These are phyloP conservation scores for Volutella citrinella DNA, from an alignment of 2,329 filamentous ascomycete species.

Conservation along the genomic window DNA sequence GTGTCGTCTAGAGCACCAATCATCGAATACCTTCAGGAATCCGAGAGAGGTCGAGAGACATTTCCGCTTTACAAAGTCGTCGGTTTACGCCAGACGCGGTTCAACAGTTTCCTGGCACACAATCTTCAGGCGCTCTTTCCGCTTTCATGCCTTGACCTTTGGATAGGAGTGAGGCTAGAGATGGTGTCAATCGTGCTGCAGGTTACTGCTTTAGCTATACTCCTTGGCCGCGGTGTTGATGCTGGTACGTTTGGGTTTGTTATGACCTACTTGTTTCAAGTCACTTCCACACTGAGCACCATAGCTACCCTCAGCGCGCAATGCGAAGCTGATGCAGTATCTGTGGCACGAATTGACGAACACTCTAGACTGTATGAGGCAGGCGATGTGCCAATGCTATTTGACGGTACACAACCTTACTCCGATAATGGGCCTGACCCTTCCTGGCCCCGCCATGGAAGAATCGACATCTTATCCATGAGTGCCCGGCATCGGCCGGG, in stretches of 20 bases:
- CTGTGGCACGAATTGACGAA: not conserved
- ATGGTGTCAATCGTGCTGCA: no score
- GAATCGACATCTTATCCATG: no score
- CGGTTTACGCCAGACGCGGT: not conserved
- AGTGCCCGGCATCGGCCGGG: no score
- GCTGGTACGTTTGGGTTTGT: conserved; percentile 1
- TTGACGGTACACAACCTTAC: no score
- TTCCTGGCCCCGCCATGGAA: no score
- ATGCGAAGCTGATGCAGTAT: not conserved
- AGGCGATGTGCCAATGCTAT: no score
- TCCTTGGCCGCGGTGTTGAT: not conserved
- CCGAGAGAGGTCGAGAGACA: not conserved
- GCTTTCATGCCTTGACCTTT: conserved; percentile 1
- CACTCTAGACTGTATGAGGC: no score
- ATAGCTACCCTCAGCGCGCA: not conserved
- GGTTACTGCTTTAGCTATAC: not conserved
- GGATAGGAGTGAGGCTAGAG: not conserved
- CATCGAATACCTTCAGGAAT: not conserved
- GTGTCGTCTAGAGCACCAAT: not conserved
- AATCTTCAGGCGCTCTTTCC: not conserved
- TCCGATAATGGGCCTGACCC: no score
- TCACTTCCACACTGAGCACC: not conserved
- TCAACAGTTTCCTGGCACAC: not conserved
- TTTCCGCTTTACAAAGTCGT: not conserved
- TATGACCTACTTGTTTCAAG: conserved; percentile 2